Evolutionary conservation across 805 yeast genomes (phyloP), one percentile per base, ranked within the genome.

Genomic region (Phaffomyces thermotolerans): DNA sequence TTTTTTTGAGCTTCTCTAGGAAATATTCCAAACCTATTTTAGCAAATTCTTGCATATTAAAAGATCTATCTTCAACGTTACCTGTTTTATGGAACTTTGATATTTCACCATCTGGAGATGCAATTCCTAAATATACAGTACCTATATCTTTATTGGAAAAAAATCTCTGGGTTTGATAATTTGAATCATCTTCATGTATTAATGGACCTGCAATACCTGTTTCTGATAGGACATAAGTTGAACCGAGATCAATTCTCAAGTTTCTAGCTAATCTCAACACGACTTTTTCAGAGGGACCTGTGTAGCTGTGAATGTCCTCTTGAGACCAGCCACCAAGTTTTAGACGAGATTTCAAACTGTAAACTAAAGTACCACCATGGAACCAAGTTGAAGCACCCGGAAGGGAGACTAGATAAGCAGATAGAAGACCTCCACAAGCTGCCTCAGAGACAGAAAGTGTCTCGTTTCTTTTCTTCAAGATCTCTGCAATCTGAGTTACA

Each of bases 131-230:
- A 55, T 71, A 87, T 0, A 82, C 91, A 1, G 79, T 74, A 4
- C 95, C 95, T 2, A 78, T 71, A 33, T 66, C 68, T 12, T 59
- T 64, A 40, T 58, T 49, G 45, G 62, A 47, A 53, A 62, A 59
- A 40, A 54, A 41, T 9, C 29, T 12, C 10, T 27, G 29, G 8
- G 37, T 34, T 22, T 43, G 39, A 18, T 30, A 25, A 29, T 37
- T 45, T 3, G 44, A 9, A 8, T 63, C 54, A 60, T 79, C 58
- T 62, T 71, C 36, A 61, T 64, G 8, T 69, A 66, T 52, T 2
- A 56, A 50, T 2, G 95, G 93, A 2, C 95, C 95, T 0, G 96
- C 95, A 69, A 84, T 82, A 1, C 95, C 96, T 1, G 93, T 81
- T 60, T 87, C 96, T 1, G 90, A 81, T 17, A 87, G 68, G 4